Evolutionary conservation across 1,139 yeast species (phyloP).

Genomic region (Eremothecium gossypii): DNA sequence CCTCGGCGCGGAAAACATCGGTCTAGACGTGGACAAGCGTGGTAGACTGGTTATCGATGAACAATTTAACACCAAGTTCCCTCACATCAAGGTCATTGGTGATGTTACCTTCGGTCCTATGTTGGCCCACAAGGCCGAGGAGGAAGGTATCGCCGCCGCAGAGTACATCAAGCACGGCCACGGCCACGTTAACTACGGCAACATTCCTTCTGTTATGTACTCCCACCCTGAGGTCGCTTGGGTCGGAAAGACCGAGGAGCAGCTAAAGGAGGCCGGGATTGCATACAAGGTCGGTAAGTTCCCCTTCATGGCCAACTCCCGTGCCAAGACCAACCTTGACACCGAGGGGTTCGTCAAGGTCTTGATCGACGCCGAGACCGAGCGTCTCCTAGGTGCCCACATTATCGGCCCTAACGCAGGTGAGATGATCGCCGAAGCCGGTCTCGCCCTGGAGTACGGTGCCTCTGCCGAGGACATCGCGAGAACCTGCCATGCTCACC

Average conservation of each 20-base stretch:
- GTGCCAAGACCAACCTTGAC: slow-evolving; percentile 97
- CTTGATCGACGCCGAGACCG: slow-evolving; percentile 93
- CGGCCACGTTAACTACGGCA: slow-evolving; percentile 97
- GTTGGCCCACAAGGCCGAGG: slow-evolving; percentile 99
- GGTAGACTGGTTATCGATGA: slow-evolving; percentile 93
- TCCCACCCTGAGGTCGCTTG: slow-evolving; percentile 99
- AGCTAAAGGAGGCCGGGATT: slow-evolving; percentile 88
- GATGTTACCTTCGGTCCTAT: slow-evolving; percentile 97
- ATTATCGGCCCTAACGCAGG: slow-evolving; percentile 98
- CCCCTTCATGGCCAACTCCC: slow-evolving; percentile 97
- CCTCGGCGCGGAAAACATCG: slow-evolving; percentile 78
- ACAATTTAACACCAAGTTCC: slow-evolving; percentile 83
- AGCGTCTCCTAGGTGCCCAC: slow-evolving; percentile 92
- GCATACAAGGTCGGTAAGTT: slow-evolving; percentile 91
- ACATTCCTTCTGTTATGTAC: slow-evolving; percentile 97
- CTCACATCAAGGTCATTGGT: slow-evolving; percentile 95
- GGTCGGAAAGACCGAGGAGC: slow-evolving; percentile 96
- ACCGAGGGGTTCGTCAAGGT: slow-evolving; percentile 97
- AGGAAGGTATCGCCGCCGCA: slow-evolving; percentile 98
- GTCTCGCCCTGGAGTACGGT: slow-evolving; percentile 96
- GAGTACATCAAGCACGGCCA: slow-evolving; percentile 89
- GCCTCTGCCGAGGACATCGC: slow-evolving; percentile 97
- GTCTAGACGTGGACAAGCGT: slow-evolving; percentile 80
- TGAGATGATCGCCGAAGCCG: slow-evolving; percentile 99
- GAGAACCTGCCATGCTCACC: slow-evolving; percentile 97